Conservation (phyloP, 1,284 basidiomycete genomes). For the Tilletia indica region DNA sequence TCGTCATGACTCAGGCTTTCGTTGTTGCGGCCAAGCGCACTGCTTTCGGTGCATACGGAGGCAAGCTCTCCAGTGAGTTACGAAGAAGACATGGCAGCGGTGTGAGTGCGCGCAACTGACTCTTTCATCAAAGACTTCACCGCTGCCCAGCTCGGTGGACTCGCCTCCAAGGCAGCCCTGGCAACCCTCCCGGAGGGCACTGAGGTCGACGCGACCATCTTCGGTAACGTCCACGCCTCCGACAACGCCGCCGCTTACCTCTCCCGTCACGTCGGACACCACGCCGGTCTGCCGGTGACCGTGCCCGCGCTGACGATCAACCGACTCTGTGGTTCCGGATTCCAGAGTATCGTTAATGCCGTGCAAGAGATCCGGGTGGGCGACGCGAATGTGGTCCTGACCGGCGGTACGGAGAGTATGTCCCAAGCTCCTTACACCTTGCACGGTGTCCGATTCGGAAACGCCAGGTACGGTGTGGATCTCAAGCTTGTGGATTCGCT, state of each 20-base stretch:
- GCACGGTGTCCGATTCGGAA: slow-evolving; percentile 56
- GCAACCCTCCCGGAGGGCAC: slow-evolving; percentile 58
- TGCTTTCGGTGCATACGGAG: slow-evolving; percentile 63
- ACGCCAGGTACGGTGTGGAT: slow-evolving; percentile 60
- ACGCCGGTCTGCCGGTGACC: slow-evolving; percentile 66
- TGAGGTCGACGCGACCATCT: slow-evolving; percentile 58
- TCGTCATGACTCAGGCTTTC: slow-evolving; percentile 40
- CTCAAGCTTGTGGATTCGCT: slow-evolving; percentile 64
- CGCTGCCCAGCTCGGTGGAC: slow-evolving; percentile 59
- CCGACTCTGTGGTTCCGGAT: slow-evolving; percentile 89
- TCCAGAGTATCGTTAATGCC: slow-evolving; percentile 91
- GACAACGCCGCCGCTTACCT: slow-evolving; percentile 77
- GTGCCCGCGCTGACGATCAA: slow-evolving; percentile 63
- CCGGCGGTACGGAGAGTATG: slow-evolving; percentile 98
- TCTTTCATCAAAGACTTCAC: slow-evolving; percentile 28
- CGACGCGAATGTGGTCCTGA: slow-evolving; percentile 79
- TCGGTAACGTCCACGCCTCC: slow-evolving; percentile 49
- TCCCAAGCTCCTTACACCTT: slow-evolving; percentile 72
- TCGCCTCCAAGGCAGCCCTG: slow-evolving; percentile 62
- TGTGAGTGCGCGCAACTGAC: too few relatives aligned
- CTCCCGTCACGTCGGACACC: slow-evolving; percentile 88
- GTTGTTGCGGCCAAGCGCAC: slow-evolving; percentile 60
- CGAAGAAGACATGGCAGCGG: slow-evolving; percentile 18
- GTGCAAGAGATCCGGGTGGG: slow-evolving; percentile 85
- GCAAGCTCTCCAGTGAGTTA: slow-evolving; percentile 51